Evolutionary conservation across 2,329 filamentous ascomycete species (phyloP).

Genomic region (Beauveria rudraprayagi): DNA sequence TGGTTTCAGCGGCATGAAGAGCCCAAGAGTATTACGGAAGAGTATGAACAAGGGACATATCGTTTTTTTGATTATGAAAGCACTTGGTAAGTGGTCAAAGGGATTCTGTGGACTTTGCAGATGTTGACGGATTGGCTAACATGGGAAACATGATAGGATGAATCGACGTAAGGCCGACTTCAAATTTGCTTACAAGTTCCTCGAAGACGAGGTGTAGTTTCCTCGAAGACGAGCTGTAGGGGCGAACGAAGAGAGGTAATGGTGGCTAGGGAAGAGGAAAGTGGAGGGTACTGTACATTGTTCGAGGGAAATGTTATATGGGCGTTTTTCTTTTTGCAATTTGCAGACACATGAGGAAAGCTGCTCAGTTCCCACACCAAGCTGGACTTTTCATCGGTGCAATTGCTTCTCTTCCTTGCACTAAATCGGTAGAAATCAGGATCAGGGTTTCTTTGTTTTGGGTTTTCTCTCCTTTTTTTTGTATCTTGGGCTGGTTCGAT

Average conservation of each 20-base stretch:
- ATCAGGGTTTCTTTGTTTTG: not conserved
- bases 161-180: constrained; percentile 96
- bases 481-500: not conserved
- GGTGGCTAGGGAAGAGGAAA: not conserved
- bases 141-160: constrained; percentile 59
- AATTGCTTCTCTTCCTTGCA: not conserved
- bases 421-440: not conserved
- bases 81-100: constrained; percentile 66
- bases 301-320: constrained; percentile 1
- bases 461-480: not conserved
- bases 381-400: not conserved
- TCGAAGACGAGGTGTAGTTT: constrained; percentile 87
- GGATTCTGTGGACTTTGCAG: not conserved
- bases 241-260: not conserved
- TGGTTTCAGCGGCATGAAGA: constrained; percentile 99
- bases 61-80: constrained; percentile 99
- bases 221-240: constrained; percentile 79
- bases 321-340: constrained; percentile 3
- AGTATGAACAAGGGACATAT: constrained; percentile 98
- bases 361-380: not conserved
- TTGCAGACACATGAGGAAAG: constrained; percentile 1
- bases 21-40: constrained; percentile 96
- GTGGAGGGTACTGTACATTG: constrained; percentile 5
- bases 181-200: constrained; percentile 95
- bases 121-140: not conserved